These are phyloP conservation scores for Phlebiopsis flavidoalba DNA, from an alignment of 768 basidiomycete species.

Conservation along the genomic window DNA sequence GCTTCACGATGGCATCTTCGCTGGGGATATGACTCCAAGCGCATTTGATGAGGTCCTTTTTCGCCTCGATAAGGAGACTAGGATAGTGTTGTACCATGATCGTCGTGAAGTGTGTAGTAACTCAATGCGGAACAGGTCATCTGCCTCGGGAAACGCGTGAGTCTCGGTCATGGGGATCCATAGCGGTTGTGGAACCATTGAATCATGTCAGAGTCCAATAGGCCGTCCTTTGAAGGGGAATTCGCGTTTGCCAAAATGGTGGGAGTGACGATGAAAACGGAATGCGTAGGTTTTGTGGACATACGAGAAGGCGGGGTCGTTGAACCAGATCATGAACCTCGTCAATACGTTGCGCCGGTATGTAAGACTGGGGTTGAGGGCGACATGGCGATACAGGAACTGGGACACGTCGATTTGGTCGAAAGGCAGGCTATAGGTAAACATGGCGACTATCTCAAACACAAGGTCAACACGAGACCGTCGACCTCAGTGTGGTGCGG, in stretches of 20 bases:
- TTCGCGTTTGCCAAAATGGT: conserved; percentile 74
- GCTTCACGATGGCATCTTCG: conserved; percentile 89
- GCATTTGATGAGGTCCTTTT: conserved; percentile 91
- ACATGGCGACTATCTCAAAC: conserved; percentile 82
- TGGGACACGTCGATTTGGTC: conserved; percentile 74
- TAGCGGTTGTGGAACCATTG: conserved; percentile 64
- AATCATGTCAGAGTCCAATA: conserved; percentile 72
- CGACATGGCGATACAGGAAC: conserved; percentile 85
- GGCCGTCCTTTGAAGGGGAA: conserved; percentile 45
- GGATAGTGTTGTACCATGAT: conserved; percentile 83
- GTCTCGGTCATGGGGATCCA: conserved; percentile 71
- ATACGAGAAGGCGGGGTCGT: conserved; percentile 55
- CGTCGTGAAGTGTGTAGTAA: conserved; percentile 84
- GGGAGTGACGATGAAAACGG: conserved; percentile 83
- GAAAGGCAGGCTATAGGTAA: conserved; percentile 72
- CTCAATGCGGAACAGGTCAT: conserved; percentile 89
- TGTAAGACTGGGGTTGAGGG: conserved; percentile 58
- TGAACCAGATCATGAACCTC: conserved; percentile 85
- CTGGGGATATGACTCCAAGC: conserved; percentile 85
- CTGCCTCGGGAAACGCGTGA: conserved; percentile 47
- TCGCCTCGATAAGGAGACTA: conserved; percentile 69
- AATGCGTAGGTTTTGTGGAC: conserved; percentile 75
- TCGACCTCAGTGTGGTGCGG: conserved; percentile 59
- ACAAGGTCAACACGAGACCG: conserved; percentile 83
- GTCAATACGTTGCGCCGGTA: conserved; percentile 80